phyloP scores from a whole-genome alignment of 805 yeast genomes.

The Wickerhamiella australiensis region DNA sequence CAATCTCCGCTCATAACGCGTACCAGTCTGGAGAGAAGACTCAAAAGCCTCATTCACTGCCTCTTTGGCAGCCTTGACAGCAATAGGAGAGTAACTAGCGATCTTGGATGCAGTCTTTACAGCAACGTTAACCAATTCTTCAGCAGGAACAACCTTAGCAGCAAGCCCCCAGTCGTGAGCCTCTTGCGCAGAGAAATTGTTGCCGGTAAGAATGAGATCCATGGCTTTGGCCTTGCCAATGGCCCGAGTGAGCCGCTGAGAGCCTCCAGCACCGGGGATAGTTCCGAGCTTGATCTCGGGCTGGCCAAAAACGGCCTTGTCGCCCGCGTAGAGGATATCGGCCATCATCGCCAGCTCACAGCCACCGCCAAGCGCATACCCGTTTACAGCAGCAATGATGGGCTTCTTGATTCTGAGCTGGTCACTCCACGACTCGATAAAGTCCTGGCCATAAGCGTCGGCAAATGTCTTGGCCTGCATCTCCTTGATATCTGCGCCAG shows the following conservation, averaged over 20 bases:
- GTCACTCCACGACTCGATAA: constrained; percentile 33
- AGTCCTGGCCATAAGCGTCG: constrained; percentile 29
- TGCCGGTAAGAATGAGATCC: constrained; percentile 40
- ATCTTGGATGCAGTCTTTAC: constrained; percentile 35
- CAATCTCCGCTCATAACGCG: constrained; percentile 33
- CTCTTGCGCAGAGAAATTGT: constrained; percentile 33
- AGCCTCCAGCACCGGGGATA: constrained; percentile 43
- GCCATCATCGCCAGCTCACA: constrained; percentile 44
- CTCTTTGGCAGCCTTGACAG: constrained; percentile 38
- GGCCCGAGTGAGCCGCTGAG: constrained; percentile 38
- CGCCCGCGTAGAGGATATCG: constrained; percentile 41
- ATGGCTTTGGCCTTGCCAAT: constrained; percentile 41
- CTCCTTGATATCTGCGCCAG: constrained; percentile 46
- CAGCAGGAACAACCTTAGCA: constrained; percentile 33
- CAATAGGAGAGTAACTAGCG: constrained; percentile 34
- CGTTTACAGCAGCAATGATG: constrained; percentile 43
- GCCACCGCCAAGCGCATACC: constrained; percentile 47
- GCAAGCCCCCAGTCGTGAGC: constrained; percentile 41
- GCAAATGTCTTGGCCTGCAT: constrained; percentile 33
- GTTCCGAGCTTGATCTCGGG: constrained; percentile 45
- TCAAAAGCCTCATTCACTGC: constrained; percentile 34
- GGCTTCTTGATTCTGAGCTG: constrained; percentile 35
- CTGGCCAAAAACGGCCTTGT: constrained; percentile 40
- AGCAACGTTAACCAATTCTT: constrained; percentile 33
- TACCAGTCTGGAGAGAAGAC: constrained; percentile 31